phyloP scores from a whole-genome alignment of 805 yeast genomes.

The Lachancea quebecensis region DNA sequence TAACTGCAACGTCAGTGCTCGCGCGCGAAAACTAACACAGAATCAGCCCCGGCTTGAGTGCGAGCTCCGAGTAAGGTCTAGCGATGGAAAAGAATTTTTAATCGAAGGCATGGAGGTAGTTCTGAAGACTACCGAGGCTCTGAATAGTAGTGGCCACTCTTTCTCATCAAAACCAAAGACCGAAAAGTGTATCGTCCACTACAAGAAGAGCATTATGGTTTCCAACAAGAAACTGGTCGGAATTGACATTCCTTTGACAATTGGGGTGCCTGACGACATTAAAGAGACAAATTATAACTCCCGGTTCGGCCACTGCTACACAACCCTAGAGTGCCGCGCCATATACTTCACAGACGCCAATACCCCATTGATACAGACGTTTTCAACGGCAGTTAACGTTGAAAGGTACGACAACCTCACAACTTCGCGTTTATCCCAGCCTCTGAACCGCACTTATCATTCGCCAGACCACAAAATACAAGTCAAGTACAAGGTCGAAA shows the following conservation, averaged over 20 bases:
- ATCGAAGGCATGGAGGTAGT: slow-evolving; percentile 43
- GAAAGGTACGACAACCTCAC: slow-evolving; percentile 54
- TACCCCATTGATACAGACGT: slow-evolving; percentile 11
- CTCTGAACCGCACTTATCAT: slow-evolving; percentile 37
- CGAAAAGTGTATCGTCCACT: slow-evolving; percentile 27
- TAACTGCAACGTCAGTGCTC: too few relatives aligned
- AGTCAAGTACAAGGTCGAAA: slow-evolving; percentile 41
- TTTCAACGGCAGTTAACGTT: slow-evolving; percentile 38
- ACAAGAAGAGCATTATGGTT: slow-evolving; percentile 32
- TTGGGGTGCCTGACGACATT: slow-evolving; percentile 49
- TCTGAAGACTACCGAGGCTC: slow-evolving; percentile 45
- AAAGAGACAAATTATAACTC: slow-evolving; percentile 45
- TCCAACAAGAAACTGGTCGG: slow-evolving; percentile 42
- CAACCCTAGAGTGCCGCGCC: slow-evolving; percentile 35
- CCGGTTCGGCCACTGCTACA: slow-evolving; percentile 42
- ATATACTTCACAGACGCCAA: slow-evolving; percentile 9
- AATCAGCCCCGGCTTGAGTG: slow-evolving; percentile 52
- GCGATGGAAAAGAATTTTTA: slow-evolving; percentile 40
- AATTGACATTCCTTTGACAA: slow-evolving; percentile 51
- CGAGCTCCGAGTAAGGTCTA: slow-evolving; percentile 47
- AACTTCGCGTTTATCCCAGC: slow-evolving; percentile 47
- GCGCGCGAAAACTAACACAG: too few relatives aligned
- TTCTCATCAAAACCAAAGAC: slow-evolving; percentile 18
- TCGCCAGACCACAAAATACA: slow-evolving; percentile 45
- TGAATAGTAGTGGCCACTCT: slow-evolving; percentile 27